phyloP scores from a whole-genome alignment of 73 alveolate species.

The Urostyla sp. region DNA sequence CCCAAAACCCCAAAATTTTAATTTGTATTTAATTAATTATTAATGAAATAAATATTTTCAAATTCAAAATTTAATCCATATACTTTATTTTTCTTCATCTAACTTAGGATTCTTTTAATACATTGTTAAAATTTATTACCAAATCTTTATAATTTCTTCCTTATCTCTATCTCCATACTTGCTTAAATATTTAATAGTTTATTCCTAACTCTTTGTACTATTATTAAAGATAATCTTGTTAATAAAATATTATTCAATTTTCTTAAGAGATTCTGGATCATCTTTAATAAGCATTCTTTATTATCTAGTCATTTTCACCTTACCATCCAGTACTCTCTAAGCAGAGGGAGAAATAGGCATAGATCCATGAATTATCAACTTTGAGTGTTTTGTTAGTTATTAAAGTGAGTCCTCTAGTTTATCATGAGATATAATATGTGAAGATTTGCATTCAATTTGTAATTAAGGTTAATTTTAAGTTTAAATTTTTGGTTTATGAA shows the following conservation, averaged over 20 bases:
- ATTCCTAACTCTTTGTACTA: too few species aligned
- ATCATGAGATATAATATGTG: not conserved
- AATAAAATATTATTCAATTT: not conserved
- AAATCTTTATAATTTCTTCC: too few species aligned
- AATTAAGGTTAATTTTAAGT: not conserved
- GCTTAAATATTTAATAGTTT: too few species aligned
- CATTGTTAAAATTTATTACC: too few species aligned
- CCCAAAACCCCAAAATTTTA: too few species aligned
- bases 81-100: not conserved
- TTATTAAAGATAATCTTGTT: not conserved
- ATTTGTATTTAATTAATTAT: too few species aligned
- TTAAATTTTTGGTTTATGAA: not conserved
- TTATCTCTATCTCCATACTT: too few species aligned
- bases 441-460: not conserved
- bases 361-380: not conserved
- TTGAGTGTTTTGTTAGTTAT: slow-evolving; percentile 10
- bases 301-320: slow-evolving; percentile 17
- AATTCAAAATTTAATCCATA: not conserved
- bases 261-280: slow-evolving; percentile 10
- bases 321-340: slow-evolving; percentile 1
- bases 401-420: not conserved
- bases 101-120: not conserved
- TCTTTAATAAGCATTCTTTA: slow-evolving; percentile 32
- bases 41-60: too few species aligned
- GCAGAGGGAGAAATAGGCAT: slow-evolving; percentile 37